Conservation (phyloP, 1,139 yeast genomes). For the Yamadazyma songkhlaensis region DNA sequence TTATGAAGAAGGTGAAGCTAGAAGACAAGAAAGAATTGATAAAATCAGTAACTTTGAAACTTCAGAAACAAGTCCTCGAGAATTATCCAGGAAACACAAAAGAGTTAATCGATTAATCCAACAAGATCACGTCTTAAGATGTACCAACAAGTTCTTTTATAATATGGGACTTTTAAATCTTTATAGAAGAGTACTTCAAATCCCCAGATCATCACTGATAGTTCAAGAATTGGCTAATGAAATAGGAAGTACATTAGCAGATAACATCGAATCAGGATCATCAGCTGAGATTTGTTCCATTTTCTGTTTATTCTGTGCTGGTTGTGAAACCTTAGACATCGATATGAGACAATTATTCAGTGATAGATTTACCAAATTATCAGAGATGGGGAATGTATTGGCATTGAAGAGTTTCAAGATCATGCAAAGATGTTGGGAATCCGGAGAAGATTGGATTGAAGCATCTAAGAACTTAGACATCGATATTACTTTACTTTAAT, state of each 20-base stretch:
- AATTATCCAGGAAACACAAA: slow-evolving; percentile 7
- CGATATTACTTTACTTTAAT: slow-evolving; percentile 39
- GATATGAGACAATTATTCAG: slow-evolving; percentile 32
- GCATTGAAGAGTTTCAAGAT: slow-evolving; percentile 48
- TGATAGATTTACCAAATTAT: slow-evolving; percentile 36
- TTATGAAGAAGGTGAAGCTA: slow-evolving; percentile 33
- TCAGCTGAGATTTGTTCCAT: slow-evolving; percentile 57
- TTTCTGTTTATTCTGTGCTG: slow-evolving; percentile 57
- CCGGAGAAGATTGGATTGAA: slow-evolving; percentile 56
- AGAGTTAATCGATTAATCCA: slow-evolving; percentile 19
- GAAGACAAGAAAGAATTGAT: slow-evolving; percentile 30
- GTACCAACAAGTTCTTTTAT: slow-evolving; percentile 55
- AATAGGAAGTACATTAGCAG: slow-evolving; percentile 32
- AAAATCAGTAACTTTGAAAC: slow-evolving; percentile 12
- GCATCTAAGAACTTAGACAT: slow-evolving; percentile 44
- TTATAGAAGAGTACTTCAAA: slow-evolving; percentile 50
- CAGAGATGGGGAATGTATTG: slow-evolving; percentile 45
- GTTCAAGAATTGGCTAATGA: slow-evolving; percentile 48
- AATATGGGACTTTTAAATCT: slow-evolving; percentile 55
- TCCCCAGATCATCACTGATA: slow-evolving; percentile 45
- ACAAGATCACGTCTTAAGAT: slow-evolving; percentile 42
- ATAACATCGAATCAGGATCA: slow-evolving; percentile 40
- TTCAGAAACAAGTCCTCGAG: slow-evolving; percentile 1
- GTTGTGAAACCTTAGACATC: slow-evolving; percentile 50
- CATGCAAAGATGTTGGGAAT: slow-evolving; percentile 56